Percentiles rank a stretch among this genome's conserved stretches.
phyloP scores from a whole-genome alignment of 164 flowering plant species.

The Malania oleifera region DNA sequence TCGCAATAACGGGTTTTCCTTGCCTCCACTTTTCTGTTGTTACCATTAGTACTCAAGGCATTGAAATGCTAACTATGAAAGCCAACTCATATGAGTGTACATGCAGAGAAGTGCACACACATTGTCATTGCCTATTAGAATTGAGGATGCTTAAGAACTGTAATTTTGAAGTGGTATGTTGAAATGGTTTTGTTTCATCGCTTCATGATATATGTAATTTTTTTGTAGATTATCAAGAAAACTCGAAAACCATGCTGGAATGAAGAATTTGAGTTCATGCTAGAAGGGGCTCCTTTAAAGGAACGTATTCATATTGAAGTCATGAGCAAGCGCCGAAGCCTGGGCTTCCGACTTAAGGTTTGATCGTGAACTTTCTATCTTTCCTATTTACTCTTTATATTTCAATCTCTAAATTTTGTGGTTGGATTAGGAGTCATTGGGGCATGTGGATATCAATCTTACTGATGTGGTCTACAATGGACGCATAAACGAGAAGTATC shows the following conservation, averaged over 20 bases:
- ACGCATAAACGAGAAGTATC: conserved; percentile 37
- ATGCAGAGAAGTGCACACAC: too few species aligned
- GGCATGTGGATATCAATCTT: conserved; percentile 34
- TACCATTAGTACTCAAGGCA: too few species aligned
- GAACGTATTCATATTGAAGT: conserved; percentile 57
- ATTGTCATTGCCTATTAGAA: background rate
- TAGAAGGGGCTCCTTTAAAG: conserved; percentile 60
- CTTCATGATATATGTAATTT: background rate
- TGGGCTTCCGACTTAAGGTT: conserved; percentile 35
- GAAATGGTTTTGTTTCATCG: background rate
- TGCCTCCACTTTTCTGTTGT: too few species aligned
- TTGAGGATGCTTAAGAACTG: background rate
- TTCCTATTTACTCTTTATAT: background rate
- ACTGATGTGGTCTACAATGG: conserved; percentile 34
- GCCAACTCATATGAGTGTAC: too few species aligned
- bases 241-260: conserved; percentile 64
- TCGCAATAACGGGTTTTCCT: too few species aligned
- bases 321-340: conserved; percentile 37
- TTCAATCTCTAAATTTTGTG: background rate
- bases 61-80: too few species aligned
- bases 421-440: conserved; percentile 31
- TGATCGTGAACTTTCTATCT: background rate
- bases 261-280: conserved; percentile 67
- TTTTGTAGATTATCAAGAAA: conserved; percentile 43
- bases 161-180: background rate